Conservation (phyloP, 2,329 filamentous ascomycete species). For the Parascedosporium putredinis region DNA sequence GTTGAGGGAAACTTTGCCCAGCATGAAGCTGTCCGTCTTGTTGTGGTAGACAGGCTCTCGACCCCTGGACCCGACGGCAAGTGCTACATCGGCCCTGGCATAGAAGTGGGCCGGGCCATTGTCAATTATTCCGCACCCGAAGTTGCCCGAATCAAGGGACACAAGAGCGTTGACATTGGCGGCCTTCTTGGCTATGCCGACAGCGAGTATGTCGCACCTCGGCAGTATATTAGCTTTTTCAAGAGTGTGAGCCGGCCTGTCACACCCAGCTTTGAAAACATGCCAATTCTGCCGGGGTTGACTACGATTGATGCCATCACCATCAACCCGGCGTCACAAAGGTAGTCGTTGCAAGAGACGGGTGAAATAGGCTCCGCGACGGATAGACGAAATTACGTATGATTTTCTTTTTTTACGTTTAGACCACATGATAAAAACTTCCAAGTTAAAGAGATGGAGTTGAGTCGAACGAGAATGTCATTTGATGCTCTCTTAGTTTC, state of each 20-base stretch:
- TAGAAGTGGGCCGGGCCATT: slow-evolving; percentile 77
- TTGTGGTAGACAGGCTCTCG: slow-evolving; percentile 59
- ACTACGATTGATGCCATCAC: slow-evolving; percentile 5
- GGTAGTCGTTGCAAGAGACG: background rate
- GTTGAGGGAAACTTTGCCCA: slow-evolving; percentile 84
- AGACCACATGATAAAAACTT: background rate
- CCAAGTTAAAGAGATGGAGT: background rate
- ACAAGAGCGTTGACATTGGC: slow-evolving; percentile 72
- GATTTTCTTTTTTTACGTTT: background rate
- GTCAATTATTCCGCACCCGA: slow-evolving; percentile 89
- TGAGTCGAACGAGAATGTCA: background rate
- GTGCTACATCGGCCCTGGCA: slow-evolving; percentile 38
- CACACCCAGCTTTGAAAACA: slow-evolving; percentile 28
- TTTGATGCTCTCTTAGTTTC: background rate
- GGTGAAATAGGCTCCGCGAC: background rate
- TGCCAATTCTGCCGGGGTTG: slow-evolving; percentile 2
- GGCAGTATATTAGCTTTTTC: slow-evolving; percentile 79
- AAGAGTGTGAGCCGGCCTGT: slow-evolving; percentile 40
- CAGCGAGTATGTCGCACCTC: slow-evolving; percentile 83
- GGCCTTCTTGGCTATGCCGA: slow-evolving; percentile 80
- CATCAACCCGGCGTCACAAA: background rate
- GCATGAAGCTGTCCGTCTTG: slow-evolving; percentile 81
- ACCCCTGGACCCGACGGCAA: slow-evolving; percentile 30
- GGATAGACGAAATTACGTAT: background rate
- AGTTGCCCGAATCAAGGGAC: slow-evolving; percentile 73